Base-by-base conservation (phyloP, 1,284 basidiomycete genomes). In the Heterobasidion occidentale region DNA sequence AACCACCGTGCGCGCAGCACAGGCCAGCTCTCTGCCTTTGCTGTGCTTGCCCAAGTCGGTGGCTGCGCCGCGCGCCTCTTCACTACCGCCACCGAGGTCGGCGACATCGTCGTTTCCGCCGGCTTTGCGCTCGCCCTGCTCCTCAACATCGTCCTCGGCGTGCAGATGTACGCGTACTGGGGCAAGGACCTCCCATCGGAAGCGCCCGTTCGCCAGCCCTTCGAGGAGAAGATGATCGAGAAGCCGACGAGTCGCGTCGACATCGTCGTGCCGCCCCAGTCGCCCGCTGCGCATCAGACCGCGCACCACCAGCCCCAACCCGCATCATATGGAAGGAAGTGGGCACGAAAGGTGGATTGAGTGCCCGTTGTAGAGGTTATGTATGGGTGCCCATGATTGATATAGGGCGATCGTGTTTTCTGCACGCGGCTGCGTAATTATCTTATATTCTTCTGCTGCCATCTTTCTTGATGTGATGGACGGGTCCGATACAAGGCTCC, bases 61-160 rank as follows among this genome's bases (percentile, higher is more conserved):
- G 94, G 94, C 17, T 95, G 92, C 69, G 74, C 92, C 46, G 94
- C 93, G 0, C 79, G 94, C 46, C 72, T 97, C 15, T 97, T 94
- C 74, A 98, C 94, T 1, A 95, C 92, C 7, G 77, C 84, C 7
- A 87, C 86, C 46, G 94, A 97, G 69, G 86, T 95, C 57, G 83
- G 85, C 55, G 94, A 97, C 70, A 62, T 69, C 3, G 76, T 95
- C 60, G 80, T 97, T 57, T 76, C 84, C 38, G 86, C 88, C 51
- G 90, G 91, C 45, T 97, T 94, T 67, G 83, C 79, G 0, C 77
- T 92, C 15, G 91, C 91, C 0, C 80, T 94, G 0, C 58, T 83
- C 9, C 75, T 97, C 15, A 98, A 98, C 69, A 62, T 84, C 59
- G 77, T 95, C 12, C 71, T 97, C 17, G 93, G 88, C 0, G 68